Percentiles rank a stretch among this genome's conserved stretches.
Conservation (phyloP, 2,329 filamentous ascomycete genomes). For the Penicillium olsonii region DNA sequence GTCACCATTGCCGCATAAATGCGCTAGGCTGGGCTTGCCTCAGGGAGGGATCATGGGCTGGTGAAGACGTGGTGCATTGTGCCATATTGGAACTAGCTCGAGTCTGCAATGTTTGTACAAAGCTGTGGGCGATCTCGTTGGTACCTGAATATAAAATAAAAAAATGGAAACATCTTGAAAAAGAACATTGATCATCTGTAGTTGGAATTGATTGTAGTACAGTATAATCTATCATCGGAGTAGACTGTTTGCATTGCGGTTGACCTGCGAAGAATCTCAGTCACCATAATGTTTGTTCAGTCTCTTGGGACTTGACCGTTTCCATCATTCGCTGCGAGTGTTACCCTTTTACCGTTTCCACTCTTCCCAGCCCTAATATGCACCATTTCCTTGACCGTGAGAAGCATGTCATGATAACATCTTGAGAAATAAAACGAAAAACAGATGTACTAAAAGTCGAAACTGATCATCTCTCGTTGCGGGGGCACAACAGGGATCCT, state of each 20-base stretch:
- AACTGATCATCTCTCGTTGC: slow-evolving; percentile 71
- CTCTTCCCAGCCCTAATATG: background rate
- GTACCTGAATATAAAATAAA: slow-evolving; percentile 33
- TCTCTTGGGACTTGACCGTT: too few species aligned
- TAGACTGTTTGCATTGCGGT: background rate
- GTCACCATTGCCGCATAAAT: slow-evolving; percentile 55
- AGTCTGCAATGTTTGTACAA: slow-evolving; percentile 16
- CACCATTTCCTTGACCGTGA: background rate
- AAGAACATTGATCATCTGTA: slow-evolving; percentile 1
- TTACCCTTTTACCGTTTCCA: too few species aligned
- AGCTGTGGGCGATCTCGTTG: slow-evolving; percentile 31
- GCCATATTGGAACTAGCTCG: slow-evolving; percentile 15
- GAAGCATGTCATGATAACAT: too few species aligned
- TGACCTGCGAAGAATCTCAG: background rate
- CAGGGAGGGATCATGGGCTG: slow-evolving; percentile 28
- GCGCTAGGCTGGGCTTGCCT: slow-evolving; percentile 16
- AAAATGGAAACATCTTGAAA: slow-evolving; percentile 36
- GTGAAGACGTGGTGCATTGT: slow-evolving; percentile 20
- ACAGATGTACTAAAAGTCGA: slow-evolving; percentile 61
- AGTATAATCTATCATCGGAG: background rate
- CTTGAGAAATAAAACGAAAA: background rate
- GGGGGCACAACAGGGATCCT: slow-evolving; percentile 77
- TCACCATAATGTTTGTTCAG: too few species aligned
- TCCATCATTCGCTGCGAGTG: too few species aligned
- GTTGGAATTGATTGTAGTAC: background rate